Base-by-base conservation (phyloP, 2,329 filamentous ascomycete genomes). In the Diaporthe batatas region DNA sequence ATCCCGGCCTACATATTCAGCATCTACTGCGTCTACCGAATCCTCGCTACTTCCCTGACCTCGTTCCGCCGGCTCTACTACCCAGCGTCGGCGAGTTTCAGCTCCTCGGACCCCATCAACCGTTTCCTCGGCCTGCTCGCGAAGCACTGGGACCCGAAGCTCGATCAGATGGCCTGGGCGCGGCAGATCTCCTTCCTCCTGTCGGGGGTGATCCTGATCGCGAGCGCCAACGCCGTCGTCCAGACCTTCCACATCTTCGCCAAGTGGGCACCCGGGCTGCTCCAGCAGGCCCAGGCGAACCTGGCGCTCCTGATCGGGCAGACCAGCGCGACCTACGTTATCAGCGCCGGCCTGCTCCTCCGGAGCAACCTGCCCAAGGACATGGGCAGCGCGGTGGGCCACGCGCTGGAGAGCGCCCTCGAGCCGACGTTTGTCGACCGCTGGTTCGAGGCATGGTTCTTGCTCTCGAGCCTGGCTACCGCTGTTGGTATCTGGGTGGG, bases 381-480 rank as follows among this genome's bases (percentile, higher is more conserved):
- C 79, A 91, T 96, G 79, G 91, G 94, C 73, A 91, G 90, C 65
- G 93, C 93, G 1, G 93, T 97, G 4, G 91, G 91, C 3, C 93
- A 95, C 76, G 93, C 93, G 1, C 83, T 97, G 39, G 91, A 93
- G 55, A 93, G 93, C 25, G 93, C 94, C 21, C 85, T 97, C 11
- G 92, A 94, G 77, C 90, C 90, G 8, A 85, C 86, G 0, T 94
- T 94, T 77, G 92, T 94, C 6, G 91, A 97, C 78, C 87, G 89
- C 39, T 97, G 94, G 94, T 97, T 97, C 77, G 94, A 97, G 81
- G 91, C 90, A 10, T 96, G 94, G 91, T 97, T 97, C 80, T 81
- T 97, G 71, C 80, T 91, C 3, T 92, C 92, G 6, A 92, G 91
- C 75, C 83, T 86, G 0, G 79, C 88, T 16, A 96, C 94, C 1